Conservation (phyloP, 2,329 filamentous ascomycete genomes). For the Arthroderma uncinatum region DNA sequence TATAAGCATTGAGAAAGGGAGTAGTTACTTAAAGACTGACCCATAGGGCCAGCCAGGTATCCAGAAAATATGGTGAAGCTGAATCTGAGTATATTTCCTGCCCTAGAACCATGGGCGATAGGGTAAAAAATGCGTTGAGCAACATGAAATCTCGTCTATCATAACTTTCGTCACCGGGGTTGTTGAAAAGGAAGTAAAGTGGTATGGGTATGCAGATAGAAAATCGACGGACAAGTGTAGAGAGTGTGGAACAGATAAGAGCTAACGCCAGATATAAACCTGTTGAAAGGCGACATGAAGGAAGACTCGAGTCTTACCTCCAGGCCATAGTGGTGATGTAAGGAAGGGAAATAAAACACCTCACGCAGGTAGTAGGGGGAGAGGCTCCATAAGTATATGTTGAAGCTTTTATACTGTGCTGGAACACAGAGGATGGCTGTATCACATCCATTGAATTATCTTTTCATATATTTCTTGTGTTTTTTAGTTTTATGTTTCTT, state of each 20-base stretch:
- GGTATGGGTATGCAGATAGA: not conserved
- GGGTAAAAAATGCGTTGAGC: slow-evolving; percentile 6
- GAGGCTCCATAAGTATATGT: not conserved
- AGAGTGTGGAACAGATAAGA: not conserved
- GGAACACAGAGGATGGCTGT: not conserved
- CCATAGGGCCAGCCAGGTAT: not conserved
- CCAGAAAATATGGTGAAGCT: not conserved
- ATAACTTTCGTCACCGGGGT: slow-evolving; percentile 4
- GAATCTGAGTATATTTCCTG: not conserved
- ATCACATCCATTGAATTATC: not conserved
- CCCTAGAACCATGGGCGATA: not conserved
- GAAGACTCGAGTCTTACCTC: slow-evolving; percentile 1
- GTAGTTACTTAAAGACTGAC: not conserved
- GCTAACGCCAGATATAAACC: slow-evolving; percentile 9
- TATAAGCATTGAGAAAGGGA: not conserved
- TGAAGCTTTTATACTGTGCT: slow-evolving; percentile 1
- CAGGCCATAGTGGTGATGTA: not conserved
- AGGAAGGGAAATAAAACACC: not conserved
- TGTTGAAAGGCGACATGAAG: slow-evolving; percentile 13
- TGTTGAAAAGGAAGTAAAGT: slow-evolving; percentile 5
- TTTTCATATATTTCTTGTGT: not conserved
- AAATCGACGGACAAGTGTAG: not conserved
- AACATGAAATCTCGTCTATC: slow-evolving; percentile 6
- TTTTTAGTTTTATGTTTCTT: not conserved
- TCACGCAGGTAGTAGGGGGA: not conserved